These are phyloP conservation scores for Phialemoniopsis sp. DNA, from an alignment of 2,329 filamentous ascomycete genomes.

Conservation along the genomic window DNA sequence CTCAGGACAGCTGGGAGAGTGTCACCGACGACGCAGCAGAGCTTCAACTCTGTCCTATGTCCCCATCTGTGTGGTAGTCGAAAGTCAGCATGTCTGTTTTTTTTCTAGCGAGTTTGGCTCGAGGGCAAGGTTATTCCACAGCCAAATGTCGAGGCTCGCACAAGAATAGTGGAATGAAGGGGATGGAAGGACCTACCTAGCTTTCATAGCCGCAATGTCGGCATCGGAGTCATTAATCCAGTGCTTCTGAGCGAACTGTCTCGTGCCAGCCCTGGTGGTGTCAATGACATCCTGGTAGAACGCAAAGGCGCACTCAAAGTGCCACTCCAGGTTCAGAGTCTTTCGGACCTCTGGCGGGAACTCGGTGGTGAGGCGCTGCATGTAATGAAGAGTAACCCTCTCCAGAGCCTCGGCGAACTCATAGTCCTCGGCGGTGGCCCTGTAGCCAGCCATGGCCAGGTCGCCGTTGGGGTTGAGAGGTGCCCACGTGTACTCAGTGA, in stretches of 20 bases:
- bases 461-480: conserved; percentile 1
- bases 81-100: conserved; percentile 1
- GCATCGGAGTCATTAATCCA: conserved; percentile 6
- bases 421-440: conserved; percentile 1
- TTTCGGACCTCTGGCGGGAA: neutral
- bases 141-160: too few species aligned
- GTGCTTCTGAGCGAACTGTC: conserved; percentile 3
- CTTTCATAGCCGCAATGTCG: conserved; percentile 3
- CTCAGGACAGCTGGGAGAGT: conserved; percentile 22
- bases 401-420: conserved; percentile 2
- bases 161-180: neutral
- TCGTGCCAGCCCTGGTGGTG: conserved; percentile 1
- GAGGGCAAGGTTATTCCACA: too few species aligned
- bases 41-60: conserved; percentile 16
- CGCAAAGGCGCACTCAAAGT: conserved; percentile 1
- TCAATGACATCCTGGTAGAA: conserved; percentile 1
- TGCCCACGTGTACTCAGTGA: conserved; percentile 5
- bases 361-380: neutral
- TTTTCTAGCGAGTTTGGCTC: neutral
- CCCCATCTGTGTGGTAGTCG: conserved; percentile 4
- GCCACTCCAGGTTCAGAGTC: conserved; percentile 1
- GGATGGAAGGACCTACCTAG: neutral
- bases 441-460: neutral
- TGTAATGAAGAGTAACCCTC: conserved; percentile 1
- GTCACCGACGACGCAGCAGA: conserved; percentile 20